Base-by-base conservation (phyloP, 2,329 filamentous ascomycete species). In the Endocalyx cinctus region DNA sequence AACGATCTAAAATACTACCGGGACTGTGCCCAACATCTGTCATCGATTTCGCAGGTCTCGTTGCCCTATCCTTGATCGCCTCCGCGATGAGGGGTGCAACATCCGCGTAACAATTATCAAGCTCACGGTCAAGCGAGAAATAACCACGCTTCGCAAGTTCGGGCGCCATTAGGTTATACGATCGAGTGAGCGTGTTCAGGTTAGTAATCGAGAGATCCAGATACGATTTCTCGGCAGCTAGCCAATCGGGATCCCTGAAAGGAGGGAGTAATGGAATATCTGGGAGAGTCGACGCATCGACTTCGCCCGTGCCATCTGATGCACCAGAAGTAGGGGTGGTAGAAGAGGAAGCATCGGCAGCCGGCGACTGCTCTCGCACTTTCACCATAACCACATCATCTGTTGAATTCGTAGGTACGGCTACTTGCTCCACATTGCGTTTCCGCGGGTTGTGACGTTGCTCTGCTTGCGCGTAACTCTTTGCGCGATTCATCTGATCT, bases 91-190 rank as follows among this genome's bases (percentile, higher is more conserved):
- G 66, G 0, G 87, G 87, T 6, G 90, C 90, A 2, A 94, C 82
- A 39, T 95, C 89, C 1, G 87, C 84, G 53, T 81, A 97, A 56
- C 89, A 96, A 3, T 76, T 70, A 18, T 71, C 72, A 12, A 97
- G 70, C 61, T 98, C 92, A 30, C 90, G 78, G 27, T 88, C 77
- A 6, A 97, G 75, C 3, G 72, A 81, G 53, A 87, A 88, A 59
- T 97, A 97, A 0, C 90, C 87, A 59, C 95, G 95, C 62, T 92
- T 94, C 3, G 90, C 89, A 2, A 95, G 71, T 34, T 87, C 82
- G 0, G 92, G 92, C 0, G 92, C 90, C 79, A 94, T 90, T 4
- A 97, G 75, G 50, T 97, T 97, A 67, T 98, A 98, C 11, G 85
- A 85, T 17, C 92, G 77, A 6, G 87, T 83, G 30, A 94, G 70